Percentiles rank a stretch among this genome's conserved stretches.
Conservation (phyloP, 2,329 filamentous ascomycete genomes). For the Penicillium sp. region DNA sequence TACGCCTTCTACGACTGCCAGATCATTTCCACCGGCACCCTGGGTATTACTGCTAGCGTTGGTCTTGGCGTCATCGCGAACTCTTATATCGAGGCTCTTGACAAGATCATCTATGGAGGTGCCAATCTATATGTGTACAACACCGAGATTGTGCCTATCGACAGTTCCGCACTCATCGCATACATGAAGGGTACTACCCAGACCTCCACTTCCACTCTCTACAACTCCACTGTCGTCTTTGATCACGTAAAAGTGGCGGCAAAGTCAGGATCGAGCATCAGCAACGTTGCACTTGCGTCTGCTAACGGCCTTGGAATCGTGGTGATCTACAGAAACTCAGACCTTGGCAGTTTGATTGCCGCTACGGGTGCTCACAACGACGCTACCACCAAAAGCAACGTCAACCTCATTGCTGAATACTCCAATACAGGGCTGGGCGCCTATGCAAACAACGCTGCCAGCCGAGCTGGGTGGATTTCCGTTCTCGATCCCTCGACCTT, state of each 20-base stretch:
- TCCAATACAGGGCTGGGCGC: constrained; percentile 43
- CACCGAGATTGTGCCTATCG: constrained; percentile 45
- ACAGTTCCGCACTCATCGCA: constrained; percentile 36
- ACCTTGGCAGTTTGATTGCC: constrained; percentile 42
- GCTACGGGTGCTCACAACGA: constrained; percentile 22
- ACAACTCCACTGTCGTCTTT: constrained; percentile 45
- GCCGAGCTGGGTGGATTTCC: constrained; percentile 38
- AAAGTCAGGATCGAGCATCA: constrained; percentile 36
- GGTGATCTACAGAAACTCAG: constrained; percentile 45
- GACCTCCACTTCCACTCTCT: constrained; percentile 12
- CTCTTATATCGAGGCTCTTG: constrained; percentile 48
- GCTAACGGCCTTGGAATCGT: constrained; percentile 45
- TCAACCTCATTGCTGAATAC: constrained; percentile 47
- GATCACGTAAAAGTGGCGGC: constrained; percentile 43
- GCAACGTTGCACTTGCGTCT: constrained; percentile 45
- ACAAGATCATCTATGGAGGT: constrained; percentile 46
- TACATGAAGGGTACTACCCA: constrained; percentile 42
- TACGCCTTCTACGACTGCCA: constrained; percentile 50
- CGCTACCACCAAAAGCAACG: constrained; percentile 36
- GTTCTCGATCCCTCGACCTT: constrained; percentile 37
- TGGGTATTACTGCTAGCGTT: constrained; percentile 28
- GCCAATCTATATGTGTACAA: constrained; percentile 47
- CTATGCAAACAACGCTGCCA: constrained; percentile 39
- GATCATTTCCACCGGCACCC: constrained; percentile 42
- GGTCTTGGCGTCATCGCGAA: constrained; percentile 45